Base-by-base conservation (phyloP, 176 grass and related monocot species). In the Alloteropsis semialata region DNA sequence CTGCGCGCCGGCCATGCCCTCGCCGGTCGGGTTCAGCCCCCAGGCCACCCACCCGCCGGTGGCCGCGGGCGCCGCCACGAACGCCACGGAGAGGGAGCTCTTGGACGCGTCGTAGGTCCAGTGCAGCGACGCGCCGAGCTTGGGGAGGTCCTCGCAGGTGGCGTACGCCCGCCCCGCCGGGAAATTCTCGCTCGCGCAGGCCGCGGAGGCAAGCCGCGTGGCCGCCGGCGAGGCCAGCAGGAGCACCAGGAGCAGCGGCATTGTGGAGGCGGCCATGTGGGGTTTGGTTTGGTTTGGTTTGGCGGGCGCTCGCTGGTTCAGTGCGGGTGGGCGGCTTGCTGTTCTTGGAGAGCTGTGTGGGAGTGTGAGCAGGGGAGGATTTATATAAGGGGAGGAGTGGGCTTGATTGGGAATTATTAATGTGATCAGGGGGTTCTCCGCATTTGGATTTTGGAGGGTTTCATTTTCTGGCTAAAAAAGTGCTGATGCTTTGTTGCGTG, bases 1-100 rank as follows among this genome's bases (percentile, higher is more conserved):
- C 87, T 95, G 93, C 28, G 93, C 28, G 1, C 93, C 93, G 2
- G 36, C 56, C 93, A 95, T 95, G 84, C 90, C 87, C 22, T 85
- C 87, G 34, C 74, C 78, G 1, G 84, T 88, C 1, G 93, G 93
- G 85, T 95, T 95, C 15, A 95, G 88, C 0, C 62, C 93, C 93
- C 89, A 94, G 19, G 93, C 87, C 29, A 92, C 93, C 93, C 93
- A 95, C 39, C 93, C 93, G 42, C 69, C 70, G 8, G 77, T 0
- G 5, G 33, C 59, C 9, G 89, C 78, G 2, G 92, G 89, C 36
- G 92, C 74, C 6, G 87, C 87, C 54, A 92, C 90, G 85, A 95
- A 92, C 14, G 93, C 93, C 28, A 95, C 13, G 0, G 87, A 92
- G 22, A 95, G 87, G 0, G 74, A 37, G 8, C 9, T 34, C 69